phyloP scores from a whole-genome alignment of 1,284 basidiomycete genomes.

The Boletellus deceptivus region DNA sequence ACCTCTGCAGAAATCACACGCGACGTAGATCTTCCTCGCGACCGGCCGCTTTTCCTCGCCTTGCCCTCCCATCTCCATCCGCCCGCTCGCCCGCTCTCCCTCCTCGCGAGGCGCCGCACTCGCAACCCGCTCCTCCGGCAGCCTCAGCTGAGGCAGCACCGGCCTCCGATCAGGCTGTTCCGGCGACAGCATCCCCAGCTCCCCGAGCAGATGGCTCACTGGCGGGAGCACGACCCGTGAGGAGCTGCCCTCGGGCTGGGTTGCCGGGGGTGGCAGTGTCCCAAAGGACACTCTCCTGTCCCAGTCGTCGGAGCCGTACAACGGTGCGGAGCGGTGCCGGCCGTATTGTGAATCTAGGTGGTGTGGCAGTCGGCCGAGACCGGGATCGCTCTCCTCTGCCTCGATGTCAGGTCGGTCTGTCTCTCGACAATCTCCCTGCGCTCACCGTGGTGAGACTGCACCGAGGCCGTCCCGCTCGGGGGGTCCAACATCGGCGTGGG shows the following conservation, averaged over 20 bases:
- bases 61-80: constrained; percentile 12
- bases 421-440: not conserved
- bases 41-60: constrained; percentile 24
- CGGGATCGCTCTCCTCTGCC: constrained; percentile 19
- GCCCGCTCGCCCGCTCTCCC: constrained; percentile 13
- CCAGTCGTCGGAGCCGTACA: constrained; percentile 27
- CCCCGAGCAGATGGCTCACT: constrained; percentile 26
- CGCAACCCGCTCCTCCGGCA: constrained; percentile 20
- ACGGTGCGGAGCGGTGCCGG: constrained; percentile 29
- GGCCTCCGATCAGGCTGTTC: constrained; percentile 22
- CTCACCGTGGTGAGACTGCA: constrained; percentile 23
- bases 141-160: constrained; percentile 30
- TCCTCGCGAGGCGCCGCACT: constrained; percentile 10
- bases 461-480: constrained; percentile 6
- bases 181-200: constrained; percentile 23
- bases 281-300: constrained; percentile 26
- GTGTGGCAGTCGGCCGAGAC: constrained; percentile 18
- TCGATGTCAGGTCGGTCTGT: constrained; percentile 10
- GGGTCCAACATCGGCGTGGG: constrained; percentile 17
- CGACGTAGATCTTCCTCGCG: constrained; percentile 37
- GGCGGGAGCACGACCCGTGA: constrained; percentile 30
- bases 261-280: constrained; percentile 9
- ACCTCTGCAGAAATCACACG: constrained; percentile 75
- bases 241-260: constrained; percentile 16
- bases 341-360: constrained; percentile 20